Base-by-base conservation (phyloP, 1,284 basidiomycete species). In the Leccinum solheimii region DNA sequence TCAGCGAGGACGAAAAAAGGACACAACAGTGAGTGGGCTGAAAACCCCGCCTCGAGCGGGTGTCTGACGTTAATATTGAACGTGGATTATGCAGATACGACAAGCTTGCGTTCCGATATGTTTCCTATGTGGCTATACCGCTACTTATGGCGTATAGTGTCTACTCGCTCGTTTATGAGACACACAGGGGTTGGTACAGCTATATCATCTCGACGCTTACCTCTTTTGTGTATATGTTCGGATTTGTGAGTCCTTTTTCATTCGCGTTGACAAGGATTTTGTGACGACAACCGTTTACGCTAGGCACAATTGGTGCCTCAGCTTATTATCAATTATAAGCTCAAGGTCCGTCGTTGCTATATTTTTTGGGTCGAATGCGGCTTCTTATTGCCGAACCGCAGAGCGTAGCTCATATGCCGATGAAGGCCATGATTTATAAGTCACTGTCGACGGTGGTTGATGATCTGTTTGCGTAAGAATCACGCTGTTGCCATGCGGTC, bases 371-470 rank as follows among this genome's bases (percentile, higher is more conserved):
- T 64, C 56, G 68, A 58, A 8, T 54, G 48, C 32, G 27, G 54
- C 50, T 56, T 56, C 66, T 61, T 55, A 75, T 65, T 60, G 62
- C 63, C 54, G 59, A 49, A 59, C 26, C 65, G 36, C 76, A 91
- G 87, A 91, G 87, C 72, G 93, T 95, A 43, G 89, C 94, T 43
- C 94, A 96, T 72, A 94, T 96, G 89, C 93, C 92, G 10, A 94
- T 96, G 88, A 97, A 96, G 77, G 93, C 96, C 3, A 95, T 98
- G 91, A 88, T 96, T 65, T 98, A 94, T 83, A 97, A 97, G 80
- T 90, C 92, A 3, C 79, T 95, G 56, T 90, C 89, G 32, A 94
- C 93, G 2, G 91, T 94, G 58, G 92, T 97, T 34, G 95, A 98
- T 77, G 95, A 97, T 78, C 84, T 97, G 67, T 96, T 95, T 77